Percentiles rank a stretch among this genome's conserved stretches.
phyloP scores from a whole-genome alignment of 257 asterid genomes.

The Capsicum chinense region DNA sequence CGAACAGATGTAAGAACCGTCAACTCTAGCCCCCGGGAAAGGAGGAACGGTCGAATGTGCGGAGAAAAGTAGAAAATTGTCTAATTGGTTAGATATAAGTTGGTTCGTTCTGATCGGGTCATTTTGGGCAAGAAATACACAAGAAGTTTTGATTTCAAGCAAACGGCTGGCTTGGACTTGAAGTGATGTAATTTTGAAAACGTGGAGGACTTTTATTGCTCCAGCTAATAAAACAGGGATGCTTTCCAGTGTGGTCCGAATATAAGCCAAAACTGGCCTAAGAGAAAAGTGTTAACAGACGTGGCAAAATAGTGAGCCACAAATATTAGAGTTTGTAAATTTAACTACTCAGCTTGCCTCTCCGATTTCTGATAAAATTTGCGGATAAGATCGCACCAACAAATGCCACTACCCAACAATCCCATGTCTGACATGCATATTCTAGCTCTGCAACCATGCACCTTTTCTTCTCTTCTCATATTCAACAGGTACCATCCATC shows the following conservation, averaged over 20 bases:
- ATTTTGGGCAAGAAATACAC: too few relatives aligned
- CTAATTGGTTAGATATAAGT: too few relatives aligned
- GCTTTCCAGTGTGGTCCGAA: not conserved
- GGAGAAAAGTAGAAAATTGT: too few relatives aligned
- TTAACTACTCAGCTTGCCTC: not conserved
- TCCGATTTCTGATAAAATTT: constrained; percentile 43
- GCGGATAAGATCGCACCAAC: constrained; percentile 52
- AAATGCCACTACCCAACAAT: constrained; percentile 27
- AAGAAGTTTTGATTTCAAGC: not conserved
- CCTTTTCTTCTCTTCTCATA: constrained; percentile 23
- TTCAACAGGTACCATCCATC: constrained; percentile 12
- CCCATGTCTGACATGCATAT: constrained; percentile 35
- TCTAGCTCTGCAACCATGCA: constrained; percentile 34
- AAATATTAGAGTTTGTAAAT: not conserved
- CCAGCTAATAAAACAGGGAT: not conserved
- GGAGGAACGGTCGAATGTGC: too few relatives aligned
- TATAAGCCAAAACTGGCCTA: not conserved
- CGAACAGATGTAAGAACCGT: too few relatives aligned
- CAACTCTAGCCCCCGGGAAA: too few relatives aligned
- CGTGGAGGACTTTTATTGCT: not conserved
- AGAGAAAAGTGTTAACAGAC: constrained; percentile 13
- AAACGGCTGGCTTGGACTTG: not conserved
- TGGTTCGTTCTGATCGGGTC: too few relatives aligned
- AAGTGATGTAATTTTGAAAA: not conserved
- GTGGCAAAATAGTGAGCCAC: constrained; percentile 44